phyloP scores from a whole-genome alignment of 345 rosid species.

The Eucalyptus victrix region DNA sequence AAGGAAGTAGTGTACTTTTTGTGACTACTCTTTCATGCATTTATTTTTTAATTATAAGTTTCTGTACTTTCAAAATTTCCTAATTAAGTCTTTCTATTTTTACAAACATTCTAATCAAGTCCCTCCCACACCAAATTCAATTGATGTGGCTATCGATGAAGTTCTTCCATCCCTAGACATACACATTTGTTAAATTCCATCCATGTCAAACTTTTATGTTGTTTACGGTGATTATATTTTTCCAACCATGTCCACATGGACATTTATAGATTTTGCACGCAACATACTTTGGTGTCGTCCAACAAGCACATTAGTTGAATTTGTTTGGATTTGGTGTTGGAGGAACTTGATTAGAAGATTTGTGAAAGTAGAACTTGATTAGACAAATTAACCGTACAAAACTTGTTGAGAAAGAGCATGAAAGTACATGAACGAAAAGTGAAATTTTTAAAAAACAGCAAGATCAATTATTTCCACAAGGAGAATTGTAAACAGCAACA shows the following conservation, averaged over 20 bases:
- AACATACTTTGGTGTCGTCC: not conserved
- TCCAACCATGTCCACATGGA: not conserved
- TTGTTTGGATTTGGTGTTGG: not conserved
- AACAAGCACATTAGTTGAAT: not conserved
- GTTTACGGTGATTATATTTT: not conserved
- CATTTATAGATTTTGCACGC: not conserved
- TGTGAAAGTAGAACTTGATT: not conserved
- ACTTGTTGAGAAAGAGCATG: not conserved
- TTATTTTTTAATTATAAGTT: not conserved
- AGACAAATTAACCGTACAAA: not conserved
- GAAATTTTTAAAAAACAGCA: not conserved
- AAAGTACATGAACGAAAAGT: rapidly evolving
- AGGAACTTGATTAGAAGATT: not conserved
- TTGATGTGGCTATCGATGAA: not conserved
- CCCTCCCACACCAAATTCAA: not conserved
- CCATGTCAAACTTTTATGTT: not conserved
- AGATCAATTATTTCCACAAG: not conserved
- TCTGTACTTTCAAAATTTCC: not conserved
- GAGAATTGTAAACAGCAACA: not conserved
- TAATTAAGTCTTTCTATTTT: too few relatives aligned
- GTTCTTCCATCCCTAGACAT: not conserved
- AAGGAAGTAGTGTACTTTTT: not conserved
- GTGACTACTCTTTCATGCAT: not conserved
- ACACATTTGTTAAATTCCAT: not conserved
- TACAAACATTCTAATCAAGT: not conserved